These are phyloP conservation scores for Colletotrichum filicis DNA, from an alignment of 2,329 filamentous ascomycete genomes.

Conservation along the genomic window DNA sequence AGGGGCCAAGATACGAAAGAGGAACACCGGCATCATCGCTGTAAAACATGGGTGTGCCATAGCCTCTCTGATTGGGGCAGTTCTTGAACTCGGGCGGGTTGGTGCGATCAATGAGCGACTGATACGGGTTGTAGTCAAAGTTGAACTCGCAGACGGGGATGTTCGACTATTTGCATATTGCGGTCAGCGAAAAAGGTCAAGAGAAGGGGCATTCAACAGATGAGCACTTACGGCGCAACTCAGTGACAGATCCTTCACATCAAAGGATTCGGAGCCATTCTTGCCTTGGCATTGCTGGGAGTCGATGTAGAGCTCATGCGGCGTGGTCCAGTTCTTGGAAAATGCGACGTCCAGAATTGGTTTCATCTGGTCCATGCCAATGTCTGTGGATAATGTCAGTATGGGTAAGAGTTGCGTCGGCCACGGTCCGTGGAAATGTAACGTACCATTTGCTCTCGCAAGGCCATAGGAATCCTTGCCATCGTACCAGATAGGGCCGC, in stretches of 20 bases:
- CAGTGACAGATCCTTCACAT: background rate
- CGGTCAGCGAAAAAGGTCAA: background rate
- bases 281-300: constrained; percentile 6
- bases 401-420: no score
- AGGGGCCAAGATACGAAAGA: constrained; percentile 15
- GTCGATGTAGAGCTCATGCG: constrained; percentile 16
- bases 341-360: background rate
- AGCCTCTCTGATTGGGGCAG: constrained; percentile 9
- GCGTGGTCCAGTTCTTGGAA: constrained; percentile 22
- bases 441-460: constrained; percentile 7
- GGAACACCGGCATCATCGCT: background rate
- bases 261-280: background rate
- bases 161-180: background rate
- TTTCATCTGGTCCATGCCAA: constrained; percentile 19
- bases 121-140: constrained; percentile 14
- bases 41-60: background rate
- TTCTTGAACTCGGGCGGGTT: constrained; percentile 13
- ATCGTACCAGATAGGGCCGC: constrained; percentile 26
- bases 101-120: background rate
- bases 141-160: constrained; percentile 23
- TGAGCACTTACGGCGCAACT: constrained; percentile 4
- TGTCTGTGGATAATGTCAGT: background rate
- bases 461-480: constrained; percentile 21
- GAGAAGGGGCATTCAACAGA: fast-evolving
- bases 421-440: background rate